These are phyloP conservation scores for Wickerhamiella bombiphila DNA, from an alignment of 805 yeast species.

Conservation along the genomic window DNA sequence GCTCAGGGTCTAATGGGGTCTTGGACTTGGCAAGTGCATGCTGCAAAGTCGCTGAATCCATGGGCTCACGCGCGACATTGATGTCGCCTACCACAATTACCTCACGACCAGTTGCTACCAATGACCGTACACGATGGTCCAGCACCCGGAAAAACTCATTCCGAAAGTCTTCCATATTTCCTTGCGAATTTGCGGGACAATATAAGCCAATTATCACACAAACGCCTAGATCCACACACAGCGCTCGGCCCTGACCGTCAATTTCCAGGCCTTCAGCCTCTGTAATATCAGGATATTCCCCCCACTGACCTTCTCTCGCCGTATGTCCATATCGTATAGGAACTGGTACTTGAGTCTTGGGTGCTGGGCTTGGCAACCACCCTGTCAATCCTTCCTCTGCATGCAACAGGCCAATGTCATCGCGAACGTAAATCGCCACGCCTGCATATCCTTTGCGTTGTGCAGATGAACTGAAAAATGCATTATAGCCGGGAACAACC, in stretches of 20 bases:
- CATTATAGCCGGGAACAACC: constrained; percentile 38
- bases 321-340: not conserved
- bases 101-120: constrained; percentile 41
- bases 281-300: constrained; percentile 47
- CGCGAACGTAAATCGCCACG: constrained; percentile 59
- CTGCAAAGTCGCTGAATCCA: constrained; percentile 67
- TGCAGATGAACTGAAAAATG: constrained; percentile 56
- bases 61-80: constrained; percentile 63
- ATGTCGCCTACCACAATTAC: constrained; percentile 82
- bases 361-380: constrained; percentile 12
- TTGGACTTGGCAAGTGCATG: constrained; percentile 28
- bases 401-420: constrained; percentile 40
- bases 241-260: constrained; percentile 76
- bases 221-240: constrained; percentile 49
- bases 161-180: constrained; percentile 45
- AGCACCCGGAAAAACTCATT: constrained; percentile 46
- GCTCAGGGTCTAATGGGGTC: constrained; percentile 5
- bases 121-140: constrained; percentile 44
- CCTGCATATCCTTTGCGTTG: constrained; percentile 78
- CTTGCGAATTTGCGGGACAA: constrained; percentile 83
- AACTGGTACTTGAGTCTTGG: not conserved
- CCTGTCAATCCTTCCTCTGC: constrained; percentile 95
- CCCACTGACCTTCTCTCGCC: constrained; percentile 25
- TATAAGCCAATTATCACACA: constrained; percentile 42
- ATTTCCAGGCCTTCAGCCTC: constrained; percentile 31